Evolutionary conservation across 2,329 filamentous ascomycete species (phyloP).

Genomic region (Parasarocladium wereldwijsianum): DNA sequence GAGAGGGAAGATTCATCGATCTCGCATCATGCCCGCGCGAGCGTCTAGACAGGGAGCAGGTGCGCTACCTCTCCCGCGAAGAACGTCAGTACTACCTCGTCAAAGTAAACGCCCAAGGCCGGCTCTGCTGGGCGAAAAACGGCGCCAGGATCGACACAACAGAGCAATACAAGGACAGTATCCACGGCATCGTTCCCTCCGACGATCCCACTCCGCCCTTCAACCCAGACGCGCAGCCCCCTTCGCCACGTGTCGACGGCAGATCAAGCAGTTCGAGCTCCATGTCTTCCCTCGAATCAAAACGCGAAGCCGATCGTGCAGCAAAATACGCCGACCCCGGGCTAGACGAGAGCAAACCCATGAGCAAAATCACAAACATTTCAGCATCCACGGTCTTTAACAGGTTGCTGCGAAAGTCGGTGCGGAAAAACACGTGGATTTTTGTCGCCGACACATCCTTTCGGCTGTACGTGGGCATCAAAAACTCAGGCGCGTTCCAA

Average conservation of each 20-base stretch:
- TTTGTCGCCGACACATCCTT: constrained; percentile 81
- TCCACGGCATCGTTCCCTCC: constrained; percentile 54
- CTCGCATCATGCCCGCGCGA: constrained; percentile 59
- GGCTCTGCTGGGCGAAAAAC: constrained; percentile 80
- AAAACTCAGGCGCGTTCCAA: constrained; percentile 76
- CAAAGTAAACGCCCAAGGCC: constrained; percentile 56
- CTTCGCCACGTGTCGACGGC: constrained; percentile 6
- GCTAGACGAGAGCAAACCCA: constrained; percentile 45
- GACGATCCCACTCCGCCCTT: constrained; percentile 46
- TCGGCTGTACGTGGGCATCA: constrained; percentile 79
- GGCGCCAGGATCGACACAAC: constrained; percentile 63
- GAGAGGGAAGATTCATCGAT: constrained; percentile 57
- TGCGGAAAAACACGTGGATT: constrained; percentile 84
- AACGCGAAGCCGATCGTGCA: constrained; percentile 42
- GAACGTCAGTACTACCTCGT: constrained; percentile 73
- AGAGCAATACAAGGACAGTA: constrained; percentile 61
- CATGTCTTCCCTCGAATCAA: constrained; percentile 25
- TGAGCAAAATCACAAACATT: constrained; percentile 42
- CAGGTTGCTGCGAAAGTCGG: constrained; percentile 61
- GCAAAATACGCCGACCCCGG: constrained; percentile 50
- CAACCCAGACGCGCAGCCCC: constrained; percentile 11
- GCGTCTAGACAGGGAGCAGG: constrained; percentile 60
- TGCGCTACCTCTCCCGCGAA: constrained; percentile 71
- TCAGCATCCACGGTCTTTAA: constrained; percentile 63
- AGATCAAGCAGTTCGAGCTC: constrained; percentile 16